Conservation (phyloP, 352 stramenopile genomes). For the Phytopythium mirpurense region DNA sequence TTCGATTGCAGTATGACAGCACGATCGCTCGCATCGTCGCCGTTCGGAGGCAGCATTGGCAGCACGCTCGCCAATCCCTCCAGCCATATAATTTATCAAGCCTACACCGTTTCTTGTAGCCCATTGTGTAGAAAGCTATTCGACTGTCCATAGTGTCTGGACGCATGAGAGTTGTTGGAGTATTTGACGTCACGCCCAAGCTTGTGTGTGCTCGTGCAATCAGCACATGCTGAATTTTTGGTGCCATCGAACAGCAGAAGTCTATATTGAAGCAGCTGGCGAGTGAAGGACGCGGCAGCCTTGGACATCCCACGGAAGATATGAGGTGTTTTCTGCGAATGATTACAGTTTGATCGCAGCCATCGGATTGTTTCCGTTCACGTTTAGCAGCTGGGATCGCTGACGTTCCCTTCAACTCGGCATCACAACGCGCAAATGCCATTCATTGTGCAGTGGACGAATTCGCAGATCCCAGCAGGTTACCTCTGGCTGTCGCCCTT, state of each 20-base stretch:
- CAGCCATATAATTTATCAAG: background rate
- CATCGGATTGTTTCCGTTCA: background rate
- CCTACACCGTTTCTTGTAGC: background rate
- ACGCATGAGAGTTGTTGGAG: too few species aligned
- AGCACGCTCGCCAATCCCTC: background rate
- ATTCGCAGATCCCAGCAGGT: background rate
- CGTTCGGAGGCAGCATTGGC: background rate
- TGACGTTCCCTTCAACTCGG: background rate
- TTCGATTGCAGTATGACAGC: background rate
- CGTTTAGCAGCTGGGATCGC: background rate
- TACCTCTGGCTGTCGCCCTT: background rate
- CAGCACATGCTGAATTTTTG: too few species aligned
- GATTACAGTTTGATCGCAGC: too few species aligned
- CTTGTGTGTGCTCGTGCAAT: too few species aligned
- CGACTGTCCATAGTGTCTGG: too few species aligned
- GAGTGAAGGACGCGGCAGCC: too few species aligned
- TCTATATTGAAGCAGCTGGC: too few species aligned
- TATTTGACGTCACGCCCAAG: background rate
- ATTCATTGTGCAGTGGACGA: background rate
- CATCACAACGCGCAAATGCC: background rate
- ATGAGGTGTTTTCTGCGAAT: too few species aligned
- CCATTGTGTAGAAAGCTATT: too few species aligned
- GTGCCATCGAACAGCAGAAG: too few species aligned
- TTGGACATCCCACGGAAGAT: too few species aligned
- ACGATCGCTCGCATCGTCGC: background rate